phyloP scores from a whole-genome alignment of 2,329 filamentous ascomycete species.

The Cercospora brassicicola region DNA sequence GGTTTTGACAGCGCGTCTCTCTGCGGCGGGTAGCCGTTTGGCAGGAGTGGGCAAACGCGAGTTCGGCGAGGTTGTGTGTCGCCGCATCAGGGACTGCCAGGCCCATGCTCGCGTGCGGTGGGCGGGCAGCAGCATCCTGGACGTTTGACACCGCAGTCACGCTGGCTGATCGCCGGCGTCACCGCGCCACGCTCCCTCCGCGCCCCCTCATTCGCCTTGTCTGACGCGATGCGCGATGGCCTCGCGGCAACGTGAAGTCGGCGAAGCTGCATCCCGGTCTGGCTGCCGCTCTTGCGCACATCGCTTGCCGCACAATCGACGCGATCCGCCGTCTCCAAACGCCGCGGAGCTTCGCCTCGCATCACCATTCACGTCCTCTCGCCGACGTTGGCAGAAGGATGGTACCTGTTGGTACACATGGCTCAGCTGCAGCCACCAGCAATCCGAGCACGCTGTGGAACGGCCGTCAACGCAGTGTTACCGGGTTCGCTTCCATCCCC shows the following conservation, averaged over 20 bases:
- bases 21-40: slow-evolving; percentile 5
- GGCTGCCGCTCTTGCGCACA: not conserved
- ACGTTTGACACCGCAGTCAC: not conserved
- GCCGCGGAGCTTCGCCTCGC: no score
- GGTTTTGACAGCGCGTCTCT: slow-evolving; percentile 1
- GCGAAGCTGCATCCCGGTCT: not conserved
- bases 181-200: not conserved
- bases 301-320: not conserved
- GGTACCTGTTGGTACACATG: not conserved
- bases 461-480: not conserved
- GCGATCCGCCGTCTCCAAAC: not conserved
- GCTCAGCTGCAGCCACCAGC: not conserved
- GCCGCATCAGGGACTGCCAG: not conserved
- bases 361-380: not conserved
- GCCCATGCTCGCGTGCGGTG: not conserved
- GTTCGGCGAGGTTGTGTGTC: slow-evolving; percentile 16
- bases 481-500: not conserved
- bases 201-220: not conserved
- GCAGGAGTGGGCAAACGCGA: slow-evolving; percentile 12
- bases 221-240: not conserved
- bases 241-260: not conserved
- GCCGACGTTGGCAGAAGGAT: not conserved
- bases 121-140: not conserved
- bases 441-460: not conserved
- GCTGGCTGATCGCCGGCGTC: not conserved